phyloP scores from a whole-genome alignment of 2,329 filamentous ascomycete species.

The Claviceps purpurea region DNA sequence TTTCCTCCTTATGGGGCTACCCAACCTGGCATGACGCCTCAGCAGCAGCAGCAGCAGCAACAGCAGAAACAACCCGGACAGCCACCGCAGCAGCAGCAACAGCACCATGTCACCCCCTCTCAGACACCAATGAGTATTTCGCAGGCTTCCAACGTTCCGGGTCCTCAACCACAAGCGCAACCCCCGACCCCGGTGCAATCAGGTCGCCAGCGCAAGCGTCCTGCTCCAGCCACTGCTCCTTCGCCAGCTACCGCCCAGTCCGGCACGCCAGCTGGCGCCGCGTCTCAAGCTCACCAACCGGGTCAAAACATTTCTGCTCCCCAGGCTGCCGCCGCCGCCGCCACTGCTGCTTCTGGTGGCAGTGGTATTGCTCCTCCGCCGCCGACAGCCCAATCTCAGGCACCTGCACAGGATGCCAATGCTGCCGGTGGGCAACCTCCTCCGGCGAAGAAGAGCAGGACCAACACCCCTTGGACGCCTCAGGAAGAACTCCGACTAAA shows the following conservation, averaged over 20 bases:
- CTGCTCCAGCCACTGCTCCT: constrained; percentile 24
- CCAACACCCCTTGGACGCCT: constrained; percentile 97
- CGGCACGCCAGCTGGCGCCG: constrained; percentile 18
- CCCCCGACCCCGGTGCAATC: constrained; percentile 25
- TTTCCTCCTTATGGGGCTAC: constrained; percentile 27
- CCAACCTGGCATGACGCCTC: constrained; percentile 25
- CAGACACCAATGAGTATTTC: constrained; percentile 32
- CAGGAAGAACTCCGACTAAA: constrained; percentile 87
- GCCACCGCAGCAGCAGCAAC: constrained; percentile 14
- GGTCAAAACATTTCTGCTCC: constrained; percentile 16
- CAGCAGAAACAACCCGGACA: constrained; percentile 13
- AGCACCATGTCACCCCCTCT: constrained; percentile 25
- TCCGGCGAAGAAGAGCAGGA: constrained; percentile 79
- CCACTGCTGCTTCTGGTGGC: background rate
- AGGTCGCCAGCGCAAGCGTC: constrained; percentile 28
- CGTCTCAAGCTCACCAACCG: constrained; percentile 20
- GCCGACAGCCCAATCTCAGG: constrained; percentile 15
- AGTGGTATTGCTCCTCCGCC: constrained; percentile 5
- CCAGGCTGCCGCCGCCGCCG: constrained; percentile 8
- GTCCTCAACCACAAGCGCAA: constrained; percentile 23
- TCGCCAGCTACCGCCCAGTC: constrained; percentile 23
- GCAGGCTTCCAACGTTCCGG: constrained; percentile 19
- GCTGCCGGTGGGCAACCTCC: constrained; percentile 27
- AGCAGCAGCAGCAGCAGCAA: constrained; percentile 22
- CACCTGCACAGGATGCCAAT: constrained; percentile 18